Percentiles rank a stretch among this genome's conserved stretches.
phyloP scores from a whole-genome alignment of 2,329 filamentous ascomycete genomes.

The Penicillium polonicum region DNA sequence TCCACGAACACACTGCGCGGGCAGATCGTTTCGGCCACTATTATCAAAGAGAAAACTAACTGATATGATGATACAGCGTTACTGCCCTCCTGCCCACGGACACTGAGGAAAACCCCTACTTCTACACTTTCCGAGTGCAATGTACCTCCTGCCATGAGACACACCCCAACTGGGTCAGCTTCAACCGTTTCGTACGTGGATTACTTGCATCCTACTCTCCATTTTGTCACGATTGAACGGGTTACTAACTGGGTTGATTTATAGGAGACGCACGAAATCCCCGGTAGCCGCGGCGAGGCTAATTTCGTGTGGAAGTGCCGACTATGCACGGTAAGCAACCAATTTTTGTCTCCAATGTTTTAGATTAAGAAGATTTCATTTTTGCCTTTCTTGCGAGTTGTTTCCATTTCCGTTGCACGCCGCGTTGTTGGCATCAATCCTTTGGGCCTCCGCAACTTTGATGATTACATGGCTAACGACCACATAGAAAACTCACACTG shows the following conservation, averaged over 20 bases:
- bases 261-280: conserved; percentile 86
- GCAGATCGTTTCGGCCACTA: not conserved
- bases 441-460: not conserved
- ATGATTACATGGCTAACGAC: conserved; percentile 5
- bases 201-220: no score
- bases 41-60: not conserved
- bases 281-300: conserved; percentile 88
- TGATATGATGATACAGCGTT: conserved; percentile 58
- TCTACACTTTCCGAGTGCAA: conserved; percentile 96
- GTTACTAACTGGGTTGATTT: not conserved
- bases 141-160: conserved; percentile 95
- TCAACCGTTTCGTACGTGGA: conserved; percentile 78
- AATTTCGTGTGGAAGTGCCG: conserved; percentile 99
- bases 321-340: conserved; percentile 76
- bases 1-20: not conserved
- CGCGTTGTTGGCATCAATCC: not conserved
- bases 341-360: not conserved
- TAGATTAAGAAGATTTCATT: not conserved
- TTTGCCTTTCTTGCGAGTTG: not conserved
- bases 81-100: conserved; percentile 86
- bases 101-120: conserved; percentile 78
- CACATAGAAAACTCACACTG: conserved; percentile 56
- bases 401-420: not conserved
- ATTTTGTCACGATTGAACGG: not conserved
- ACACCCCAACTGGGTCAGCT: conserved; percentile 80